Evolutionary conservation across 83 land plant genomes (phyloP).

Genomic region (Picea mariana): DNA sequence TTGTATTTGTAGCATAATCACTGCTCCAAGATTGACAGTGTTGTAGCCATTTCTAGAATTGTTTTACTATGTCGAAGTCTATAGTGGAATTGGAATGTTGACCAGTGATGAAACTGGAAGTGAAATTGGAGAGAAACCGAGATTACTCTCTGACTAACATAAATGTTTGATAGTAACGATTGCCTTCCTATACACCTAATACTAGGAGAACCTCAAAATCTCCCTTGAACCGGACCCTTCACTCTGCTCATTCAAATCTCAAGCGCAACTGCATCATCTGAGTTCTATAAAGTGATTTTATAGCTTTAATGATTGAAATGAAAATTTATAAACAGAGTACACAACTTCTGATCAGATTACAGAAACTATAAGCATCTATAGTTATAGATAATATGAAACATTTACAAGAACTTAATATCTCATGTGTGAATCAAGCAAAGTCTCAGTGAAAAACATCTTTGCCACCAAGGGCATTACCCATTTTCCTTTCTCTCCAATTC

Average conservation of each 20-base stretch:
- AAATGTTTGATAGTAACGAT: slow-evolving; percentile 8
- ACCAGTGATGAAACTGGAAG: no score
- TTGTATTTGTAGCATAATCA: no score
- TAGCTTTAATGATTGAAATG: neutral
- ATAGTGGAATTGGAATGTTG: no score
- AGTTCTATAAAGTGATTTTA: neutral
- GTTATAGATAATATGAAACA: no score
- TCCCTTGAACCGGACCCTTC: slow-evolving; percentile 1
- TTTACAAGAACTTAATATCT: neutral
- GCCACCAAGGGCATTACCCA: slow-evolving; percentile 23
- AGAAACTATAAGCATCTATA: neutral
- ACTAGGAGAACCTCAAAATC: slow-evolving; percentile 8
- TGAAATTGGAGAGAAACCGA: no score
- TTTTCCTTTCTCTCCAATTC: no score
- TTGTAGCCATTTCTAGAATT: no score
- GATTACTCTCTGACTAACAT: neutral
- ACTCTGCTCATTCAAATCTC: slow-evolving; percentile 6
- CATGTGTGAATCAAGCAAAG: neutral
- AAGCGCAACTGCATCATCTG: neutral
- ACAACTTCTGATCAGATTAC: slow-evolving; percentile 1
- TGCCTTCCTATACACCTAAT: slow-evolving; percentile 12
- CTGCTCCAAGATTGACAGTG: no score
- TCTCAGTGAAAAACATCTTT: slow-evolving; percentile 29
- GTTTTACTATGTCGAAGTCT: no score
- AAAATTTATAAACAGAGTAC: slow-evolving; percentile 13